A percentile compares a stretch with the other conserved stretches of the same genome.
Evolutionary conservation across 495 filamentous ascomycete species (phyloP).

Genomic region (Hyaloscypha bicolor): DNA sequence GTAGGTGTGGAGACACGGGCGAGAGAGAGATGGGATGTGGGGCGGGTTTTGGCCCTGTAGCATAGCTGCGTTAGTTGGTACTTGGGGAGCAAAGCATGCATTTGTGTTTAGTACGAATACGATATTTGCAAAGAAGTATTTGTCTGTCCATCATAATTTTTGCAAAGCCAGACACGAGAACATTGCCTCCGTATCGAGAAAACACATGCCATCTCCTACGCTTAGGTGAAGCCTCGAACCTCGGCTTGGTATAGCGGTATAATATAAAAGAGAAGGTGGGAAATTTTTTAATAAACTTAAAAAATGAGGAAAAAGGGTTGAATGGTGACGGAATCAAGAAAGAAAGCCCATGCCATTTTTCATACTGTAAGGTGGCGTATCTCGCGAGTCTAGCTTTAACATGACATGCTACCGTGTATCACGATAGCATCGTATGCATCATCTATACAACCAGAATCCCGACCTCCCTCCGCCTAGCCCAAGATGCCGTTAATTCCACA

Average conservation of each 20-base stretch:
- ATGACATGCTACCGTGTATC: not conserved
- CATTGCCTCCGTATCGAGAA: no score
- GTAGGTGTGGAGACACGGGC: not conserved
- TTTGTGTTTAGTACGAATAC: constrained; percentile 18
- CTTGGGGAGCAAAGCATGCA: constrained; percentile 7
- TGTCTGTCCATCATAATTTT: no score
- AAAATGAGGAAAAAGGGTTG: no score
- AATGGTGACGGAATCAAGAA: no score
- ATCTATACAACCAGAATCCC: constrained; percentile 1
- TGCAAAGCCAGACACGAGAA: no score
- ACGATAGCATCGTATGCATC: not conserved
- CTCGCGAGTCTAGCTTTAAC: not conserved
- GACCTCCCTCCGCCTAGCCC: not conserved
- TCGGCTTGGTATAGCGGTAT: no score
- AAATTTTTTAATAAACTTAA: no score
- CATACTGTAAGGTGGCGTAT: not conserved
- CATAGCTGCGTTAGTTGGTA: constrained; percentile 19
- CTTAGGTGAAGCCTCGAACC: no score
- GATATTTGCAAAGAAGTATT: not conserved
- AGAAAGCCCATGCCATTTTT: not conserved
- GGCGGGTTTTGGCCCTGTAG: constrained; percentile 20
- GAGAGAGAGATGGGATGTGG: not conserved
- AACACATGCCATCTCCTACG: no score
- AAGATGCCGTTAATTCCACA: not conserved
- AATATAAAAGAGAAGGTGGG: no score